Base-by-base conservation (phyloP, 2,329 filamentous ascomycete genomes). In the Fusarium sp. region DNA sequence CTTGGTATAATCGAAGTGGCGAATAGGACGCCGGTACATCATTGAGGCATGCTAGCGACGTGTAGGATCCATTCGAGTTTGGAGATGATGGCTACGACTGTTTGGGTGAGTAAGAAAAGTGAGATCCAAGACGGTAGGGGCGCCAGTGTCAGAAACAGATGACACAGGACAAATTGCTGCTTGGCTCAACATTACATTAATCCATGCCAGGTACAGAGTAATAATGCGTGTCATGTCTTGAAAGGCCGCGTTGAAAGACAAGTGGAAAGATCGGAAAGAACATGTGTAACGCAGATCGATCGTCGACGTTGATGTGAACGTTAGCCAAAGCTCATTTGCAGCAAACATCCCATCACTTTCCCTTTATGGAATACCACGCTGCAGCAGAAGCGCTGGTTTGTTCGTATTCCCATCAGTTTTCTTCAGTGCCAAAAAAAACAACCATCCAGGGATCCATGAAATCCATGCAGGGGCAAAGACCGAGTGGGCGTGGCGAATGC, bases 381-480 rank as follows among this genome's bases (percentile, higher is more conserved):
- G 32, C 32, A 36, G 15, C 32, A 36, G 32, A 36, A 32, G 23
- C 40, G 15, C 19, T 54, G 46, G 57, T 54, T 36, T 61, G 51
- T 62, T 69, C 61, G 65, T 69, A 69, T 68, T 65, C 45, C 40
- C 44, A 28, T 32, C 50, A 49, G 26, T 30, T 59, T 45, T 52
- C 40, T 26, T 26, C 26, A 59, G 34, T 26, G 28, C 26, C 24
- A 28, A 45, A 20, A 20, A 45, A 61, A 61, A 40, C 7, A 24
- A 40, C 38, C 30, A 10, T 43, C 43, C 43, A 53, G 50, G 43
- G 36, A 28, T 44, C 59, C 42, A 36, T n/a, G 48, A 12, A 30
- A 50, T 24, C 49, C 60, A 68, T 68, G 65, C 65, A 69, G 65
- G 66, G 67, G 58, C 45, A 55, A 45, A 44, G 43, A 14, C 46